A percentile compares a stretch with the other conserved stretches of the same genome.
Conservation (phyloP, 208 protist genomes). For the Leishmania turanica region DNA sequence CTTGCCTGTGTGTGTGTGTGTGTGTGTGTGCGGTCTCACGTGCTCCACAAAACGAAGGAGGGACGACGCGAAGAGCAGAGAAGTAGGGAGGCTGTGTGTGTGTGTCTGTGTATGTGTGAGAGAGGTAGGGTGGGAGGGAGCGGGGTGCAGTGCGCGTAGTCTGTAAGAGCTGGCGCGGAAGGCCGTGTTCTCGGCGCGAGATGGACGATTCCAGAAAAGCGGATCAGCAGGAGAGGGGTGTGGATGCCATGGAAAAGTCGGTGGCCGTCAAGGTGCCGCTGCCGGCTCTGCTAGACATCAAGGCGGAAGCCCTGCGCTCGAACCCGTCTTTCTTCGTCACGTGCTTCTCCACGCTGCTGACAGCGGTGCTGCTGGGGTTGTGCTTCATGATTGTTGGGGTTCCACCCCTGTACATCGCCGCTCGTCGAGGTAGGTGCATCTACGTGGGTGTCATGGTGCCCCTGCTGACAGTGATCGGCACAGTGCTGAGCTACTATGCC, state of each 20-base stretch:
- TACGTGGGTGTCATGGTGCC: constrained; percentile 62
- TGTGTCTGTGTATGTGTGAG: background rate
- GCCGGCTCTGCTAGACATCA: constrained; percentile 12
- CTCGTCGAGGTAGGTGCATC: constrained; percentile 16
- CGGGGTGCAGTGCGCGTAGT: background rate
- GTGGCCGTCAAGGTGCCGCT: constrained; percentile 13
- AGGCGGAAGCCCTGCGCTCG: background rate
- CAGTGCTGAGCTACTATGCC: constrained; percentile 48
- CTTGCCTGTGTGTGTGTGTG: background rate
- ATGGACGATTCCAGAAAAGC: background rate
- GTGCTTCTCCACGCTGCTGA: constrained; percentile 27
- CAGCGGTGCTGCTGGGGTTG: constrained; percentile 29
- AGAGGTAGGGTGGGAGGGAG: background rate
- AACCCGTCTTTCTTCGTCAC: constrained; percentile 21
- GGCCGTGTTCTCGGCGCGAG: too few relatives aligned
- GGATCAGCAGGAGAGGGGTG: background rate
- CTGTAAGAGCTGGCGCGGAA: too few relatives aligned
- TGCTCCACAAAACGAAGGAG: too few relatives aligned
- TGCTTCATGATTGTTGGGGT: constrained; percentile 48
- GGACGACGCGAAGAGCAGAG: too few relatives aligned
- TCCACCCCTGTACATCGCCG: constrained; percentile 47
- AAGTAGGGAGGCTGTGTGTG: background rate
- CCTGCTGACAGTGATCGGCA: constrained; percentile 41
- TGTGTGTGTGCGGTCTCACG: too few relatives aligned
- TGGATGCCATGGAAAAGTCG: background rate